Evolutionary conservation across 192 early-diverging fungal genomes (phyloP).

Genomic region (Backusella morwellensis): DNA sequence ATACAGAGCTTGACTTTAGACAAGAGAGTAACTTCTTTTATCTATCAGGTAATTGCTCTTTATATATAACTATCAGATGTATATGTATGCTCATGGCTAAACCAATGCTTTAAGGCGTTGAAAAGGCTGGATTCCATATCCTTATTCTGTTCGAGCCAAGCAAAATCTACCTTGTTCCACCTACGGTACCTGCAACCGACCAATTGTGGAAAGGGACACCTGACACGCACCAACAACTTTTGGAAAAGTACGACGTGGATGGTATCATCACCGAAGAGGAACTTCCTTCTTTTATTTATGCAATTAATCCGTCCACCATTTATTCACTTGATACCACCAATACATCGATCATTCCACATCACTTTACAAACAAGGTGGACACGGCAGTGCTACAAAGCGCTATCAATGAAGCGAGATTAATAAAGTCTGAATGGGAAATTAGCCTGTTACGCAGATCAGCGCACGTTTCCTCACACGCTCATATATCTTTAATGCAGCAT

Average conservation of each 20-base stretch:
- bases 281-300: slow-evolving; percentile 44
- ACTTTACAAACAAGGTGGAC: slow-evolving; percentile 10
- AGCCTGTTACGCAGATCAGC: slow-evolving; percentile 72
- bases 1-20: slow-evolving; percentile 71
- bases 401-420: slow-evolving; percentile 74
- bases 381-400: slow-evolving; percentile 42
- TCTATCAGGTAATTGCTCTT: slow-evolving; percentile 58
- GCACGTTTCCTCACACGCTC: slow-evolving; percentile 73
- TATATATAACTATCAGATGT: background rate
- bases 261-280: slow-evolving; percentile 61
- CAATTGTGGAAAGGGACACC: slow-evolving; percentile 84
- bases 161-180: slow-evolving; percentile 66
- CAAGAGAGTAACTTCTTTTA: slow-evolving; percentile 92
- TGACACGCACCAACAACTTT: slow-evolving; percentile 54
- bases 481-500: slow-evolving; percentile 73
- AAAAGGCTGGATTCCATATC: slow-evolving; percentile 72
- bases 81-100: background rate
- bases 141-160: slow-evolving; percentile 66
- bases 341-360: slow-evolving; percentile 27
- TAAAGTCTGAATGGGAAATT: slow-evolving; percentile 78
- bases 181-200: slow-evolving; percentile 62
- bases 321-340: slow-evolving; percentile 52
- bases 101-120: slow-evolving; percentile 46
- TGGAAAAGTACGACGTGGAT: slow-evolving; percentile 66
- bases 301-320: slow-evolving; percentile 46